Evolutionary conservation across 2,329 filamentous ascomycete genomes (phyloP), one percentile per base, ranked within the genome.

Genomic region (Hymenotorrendiella dingleyae): DNA sequence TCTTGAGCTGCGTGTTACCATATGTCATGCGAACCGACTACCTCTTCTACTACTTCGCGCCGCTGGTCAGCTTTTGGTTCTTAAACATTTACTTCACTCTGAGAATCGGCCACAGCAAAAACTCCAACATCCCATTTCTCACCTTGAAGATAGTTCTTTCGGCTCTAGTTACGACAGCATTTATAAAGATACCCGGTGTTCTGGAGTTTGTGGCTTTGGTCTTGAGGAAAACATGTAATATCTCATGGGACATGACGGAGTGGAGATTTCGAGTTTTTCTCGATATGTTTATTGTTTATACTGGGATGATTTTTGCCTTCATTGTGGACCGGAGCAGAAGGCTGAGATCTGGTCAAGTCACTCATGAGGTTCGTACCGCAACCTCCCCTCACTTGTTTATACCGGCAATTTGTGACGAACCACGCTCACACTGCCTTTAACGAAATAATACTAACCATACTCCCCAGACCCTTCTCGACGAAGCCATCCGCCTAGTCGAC

Each of bases 21-120:
- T 76, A 76, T 17, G 64, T 76, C 48, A 76, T 81, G 71, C 62
- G 66, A 19, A 79, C 73, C 2, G 64, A 69, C 24, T 81, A 77
- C 58, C 59, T 67, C 20, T 67, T 71, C 21, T 82, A 82, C 57
- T 75, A 78, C 58, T 79, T 82, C 52, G 69, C 76, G 0, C 71
- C 76, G 1, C 63, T 80, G 2, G 67, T 74, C 28, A 78, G 69
- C 36, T 79, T 82, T 55, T 84, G 78, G 75, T 83, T 80, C 54
- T 49, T 78, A 5, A 61, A 79, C 17, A 63, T 76, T n/a, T 82
- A 70, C 54, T 48, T 63, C 22, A 78, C 74, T 4, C 62, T 82
- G 43, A 61, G 65, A 14, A 54, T 70, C 14, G 64, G 63, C 24
- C 59, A 59, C 4, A 52, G 54, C 20, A 56, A 60, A 47, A 79